Conservation (phyloP, 2,329 filamentous ascomycete species). For the Cladorrhinum sp. region DNA sequence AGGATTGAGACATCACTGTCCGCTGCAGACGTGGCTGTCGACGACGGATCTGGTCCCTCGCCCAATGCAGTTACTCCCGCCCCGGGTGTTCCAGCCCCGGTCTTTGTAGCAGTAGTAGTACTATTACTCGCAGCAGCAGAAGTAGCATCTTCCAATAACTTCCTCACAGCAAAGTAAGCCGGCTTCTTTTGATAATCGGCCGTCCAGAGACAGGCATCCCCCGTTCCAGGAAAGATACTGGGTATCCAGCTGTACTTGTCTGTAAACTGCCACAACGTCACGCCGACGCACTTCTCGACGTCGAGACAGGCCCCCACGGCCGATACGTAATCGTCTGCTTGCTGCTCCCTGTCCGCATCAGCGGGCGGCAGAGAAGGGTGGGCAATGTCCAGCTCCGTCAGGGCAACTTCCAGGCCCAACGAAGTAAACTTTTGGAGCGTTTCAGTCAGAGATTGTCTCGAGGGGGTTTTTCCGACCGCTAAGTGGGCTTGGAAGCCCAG, state of each 20-base stretch:
- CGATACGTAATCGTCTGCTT: conserved; percentile 46
- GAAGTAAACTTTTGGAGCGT: conserved; percentile 41
- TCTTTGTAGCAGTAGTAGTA: not conserved
- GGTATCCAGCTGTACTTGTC: conserved; percentile 38
- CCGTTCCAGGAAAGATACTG: conserved; percentile 38
- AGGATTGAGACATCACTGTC: no score
- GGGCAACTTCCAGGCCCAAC: conserved; percentile 46
- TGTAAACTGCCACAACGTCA: conserved; percentile 44
- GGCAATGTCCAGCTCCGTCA: conserved; percentile 53
- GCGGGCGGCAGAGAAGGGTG: conserved; percentile 44
- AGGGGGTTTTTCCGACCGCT: conserved; percentile 42
- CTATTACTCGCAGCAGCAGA: not conserved
- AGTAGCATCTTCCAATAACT: conserved; percentile 26
- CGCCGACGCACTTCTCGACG: conserved; percentile 39
- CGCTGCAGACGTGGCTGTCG: not conserved
- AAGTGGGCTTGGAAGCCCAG: conserved; percentile 53
- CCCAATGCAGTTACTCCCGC: no score
- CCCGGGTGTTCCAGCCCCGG: not conserved
- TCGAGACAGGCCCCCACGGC: conserved; percentile 40
- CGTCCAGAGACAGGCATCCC: conserved; percentile 41
- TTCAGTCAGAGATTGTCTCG: conserved; percentile 34
- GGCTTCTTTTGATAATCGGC: conserved; percentile 39
- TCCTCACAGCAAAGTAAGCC: conserved; percentile 37
- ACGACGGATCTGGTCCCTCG: no score
- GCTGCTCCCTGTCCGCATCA: conserved; percentile 39